Evolutionary conservation across 2,329 filamentous ascomycete species (phyloP), one percentile per base, ranked within the genome.

Genomic region (Fusarium decemcellulare): DNA sequence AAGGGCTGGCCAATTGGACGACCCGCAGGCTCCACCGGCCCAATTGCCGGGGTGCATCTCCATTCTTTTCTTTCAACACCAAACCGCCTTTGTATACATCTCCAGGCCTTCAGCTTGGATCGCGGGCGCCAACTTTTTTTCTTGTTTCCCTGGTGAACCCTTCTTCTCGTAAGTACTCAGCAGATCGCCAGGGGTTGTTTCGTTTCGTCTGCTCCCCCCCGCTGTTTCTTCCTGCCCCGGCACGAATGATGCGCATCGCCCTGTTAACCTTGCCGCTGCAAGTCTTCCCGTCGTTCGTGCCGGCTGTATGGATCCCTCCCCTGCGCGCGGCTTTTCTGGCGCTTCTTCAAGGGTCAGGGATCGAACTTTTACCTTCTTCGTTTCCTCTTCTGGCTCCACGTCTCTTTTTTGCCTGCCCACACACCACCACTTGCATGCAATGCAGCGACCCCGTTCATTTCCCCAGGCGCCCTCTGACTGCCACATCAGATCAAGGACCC

Each of bases 361-460:
- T 23, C 23, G 5, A 23, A n/a, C n/a, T 5, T 23, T 23, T 37
- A 37, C 42, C 27, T 14, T 50, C 47, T 50, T 60, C 23, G 23
- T 23, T 23, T 4, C 23, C 30, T 43, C 46, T 51, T 30, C 30
- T 47, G 30, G 40, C 30, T 44, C 47, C 51, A 43, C 56, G 32
- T 59, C 27, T 52, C 18, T 30, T 30, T 29, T 34, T 14, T 15
- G 30, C 12, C 12, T 34, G 32, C 32, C 32, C 53, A 23, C 29
- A 32, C 68, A 68, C 60, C 32, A 67, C 61, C 54, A 65, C 61
- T 60, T 29, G 47, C 50, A 72, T 74, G 71, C 71, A 69, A 72
- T 74, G 72, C 71, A 71, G 18, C 43, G 60, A 73, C 71, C 73
- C 73, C 70, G 65, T 75, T 66, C 72, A 74, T 74, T 74, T 74